Base-by-base conservation (phyloP, 1,139 yeast genomes). In the Candida pseudoviswanathii region DNA sequence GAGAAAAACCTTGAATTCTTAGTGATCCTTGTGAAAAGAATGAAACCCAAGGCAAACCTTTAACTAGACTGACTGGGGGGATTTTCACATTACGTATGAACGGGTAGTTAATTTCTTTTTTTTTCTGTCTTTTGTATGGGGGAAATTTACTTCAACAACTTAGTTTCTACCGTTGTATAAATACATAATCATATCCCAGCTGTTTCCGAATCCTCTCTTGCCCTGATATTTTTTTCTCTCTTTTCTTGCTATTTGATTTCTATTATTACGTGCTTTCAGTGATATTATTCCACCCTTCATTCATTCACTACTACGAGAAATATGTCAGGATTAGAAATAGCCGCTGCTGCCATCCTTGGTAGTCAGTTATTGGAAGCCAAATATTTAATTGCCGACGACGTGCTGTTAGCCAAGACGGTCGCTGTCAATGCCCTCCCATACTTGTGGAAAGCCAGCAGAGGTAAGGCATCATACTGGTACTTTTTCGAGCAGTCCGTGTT, bases 391-490 rank as follows among this genome's bases (percentile, higher is more conserved):
- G 65, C 65, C 37, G 87, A 84, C 41, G 91, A 85, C 64, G 59
- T 80, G 46, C 63, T 74, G 38, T 69, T 85, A 34, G 68, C 70
- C 9, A 77, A 77, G 16, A 73, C 72, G 49, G 74, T 80, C 27
- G 51, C 78, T 9, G 61, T 67, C 27, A 63, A 67, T 29, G 75
- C 80, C 2, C 52, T 76, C 6, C 76, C 77, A 2, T 84, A 77
- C 57, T 60, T 77, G 16, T 67, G 73, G 62, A 65, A 69, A 41
- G 70, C 77, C 41, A 63, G 68, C 45, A 65, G 76, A 41, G 81
- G 81, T 16, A 73, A 70, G 53, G 82, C 84, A 48, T 84, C 84
- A 59, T 82, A 75, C 60, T 87, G 92, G 90, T 85, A 86, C 62
- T 58, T 70, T 27, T 83, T 87, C 58, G 91, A 85, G 58, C 60